A percentile compares a stretch with the other conserved stretches of the same genome.
Evolutionary conservation across 768 basidiomycete species (phyloP).

Genomic region (Lactarius sp.): DNA sequence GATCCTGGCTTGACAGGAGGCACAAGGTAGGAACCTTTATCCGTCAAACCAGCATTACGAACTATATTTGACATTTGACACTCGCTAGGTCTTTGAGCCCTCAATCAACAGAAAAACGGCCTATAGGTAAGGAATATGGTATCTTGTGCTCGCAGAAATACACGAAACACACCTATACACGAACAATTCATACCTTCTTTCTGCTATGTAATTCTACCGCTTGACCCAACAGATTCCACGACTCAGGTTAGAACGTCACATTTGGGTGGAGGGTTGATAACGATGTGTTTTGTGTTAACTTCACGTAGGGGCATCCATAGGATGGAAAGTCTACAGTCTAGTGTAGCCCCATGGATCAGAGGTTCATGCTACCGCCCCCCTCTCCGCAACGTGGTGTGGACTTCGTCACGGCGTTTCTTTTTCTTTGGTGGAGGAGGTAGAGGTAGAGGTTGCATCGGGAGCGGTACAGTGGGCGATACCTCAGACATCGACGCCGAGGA

Average conservation of each 20-base stretch:
- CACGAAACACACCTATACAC: slow-evolving; percentile 12
- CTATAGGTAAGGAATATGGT: background rate
- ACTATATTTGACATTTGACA: background rate
- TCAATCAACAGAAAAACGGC: background rate
- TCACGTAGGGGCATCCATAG: background rate
- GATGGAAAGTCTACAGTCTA: background rate
- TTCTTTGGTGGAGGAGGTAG: background rate
- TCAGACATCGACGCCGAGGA: background rate
- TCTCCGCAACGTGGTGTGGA: slow-evolving; percentile 4
- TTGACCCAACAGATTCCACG: slow-evolving; percentile 1
- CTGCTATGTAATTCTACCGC: background rate
- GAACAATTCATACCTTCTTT: background rate
- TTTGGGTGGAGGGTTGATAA: background rate
- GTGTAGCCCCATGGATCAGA: background rate
- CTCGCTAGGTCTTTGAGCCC: background rate
- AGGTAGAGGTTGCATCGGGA: background rate
- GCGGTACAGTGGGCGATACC: background rate
- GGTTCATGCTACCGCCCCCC: slow-evolving; percentile 11
- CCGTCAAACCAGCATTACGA: background rate
- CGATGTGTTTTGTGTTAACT: background rate
- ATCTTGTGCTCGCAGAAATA: slow-evolving; percentile 4
- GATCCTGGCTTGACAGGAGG: background rate
- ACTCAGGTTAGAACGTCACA: background rate
- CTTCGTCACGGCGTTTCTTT: background rate
- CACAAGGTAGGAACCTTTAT: background rate